Conservation (phyloP, 441 rosid species). For the Pelargonium fulgidum region DNA sequence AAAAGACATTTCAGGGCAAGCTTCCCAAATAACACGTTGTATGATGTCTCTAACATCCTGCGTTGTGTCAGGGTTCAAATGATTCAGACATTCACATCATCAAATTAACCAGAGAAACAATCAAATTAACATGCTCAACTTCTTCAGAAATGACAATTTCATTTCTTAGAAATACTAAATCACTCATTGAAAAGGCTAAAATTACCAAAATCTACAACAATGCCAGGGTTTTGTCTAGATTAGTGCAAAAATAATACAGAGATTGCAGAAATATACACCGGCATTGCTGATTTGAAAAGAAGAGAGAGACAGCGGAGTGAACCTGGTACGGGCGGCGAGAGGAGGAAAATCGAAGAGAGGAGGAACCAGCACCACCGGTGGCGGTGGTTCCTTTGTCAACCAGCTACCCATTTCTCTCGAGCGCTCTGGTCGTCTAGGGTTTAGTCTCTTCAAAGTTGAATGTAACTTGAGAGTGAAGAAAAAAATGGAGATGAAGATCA, state of each 20-base stretch:
- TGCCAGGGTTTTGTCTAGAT: too few relatives aligned
- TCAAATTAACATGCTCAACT: not conserved
- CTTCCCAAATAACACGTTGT: slow-evolving; percentile 72
- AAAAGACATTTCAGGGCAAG: slow-evolving; percentile 70
- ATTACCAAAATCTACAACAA: too few relatives aligned
- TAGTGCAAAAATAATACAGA: not conserved
- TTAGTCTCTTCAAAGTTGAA: not conserved
- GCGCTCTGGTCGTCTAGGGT: not conserved
- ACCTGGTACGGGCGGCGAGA: slow-evolving; percentile 79
- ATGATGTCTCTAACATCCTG: slow-evolving; percentile 89
- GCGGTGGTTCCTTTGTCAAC: slow-evolving; percentile 64
- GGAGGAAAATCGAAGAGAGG: slow-evolving; percentile 94
- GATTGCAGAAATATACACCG: not conserved
- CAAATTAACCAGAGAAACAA: not conserved
- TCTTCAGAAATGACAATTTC: not conserved
- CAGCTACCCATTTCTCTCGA: slow-evolving; percentile 51
- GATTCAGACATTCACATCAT: not conserved
- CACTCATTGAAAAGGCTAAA: not conserved
- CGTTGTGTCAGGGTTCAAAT: slow-evolving; percentile 15
- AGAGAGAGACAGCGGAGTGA: not conserved
- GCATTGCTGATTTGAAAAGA: too few relatives aligned
- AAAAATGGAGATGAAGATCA: too few relatives aligned
- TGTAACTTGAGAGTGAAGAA: too few relatives aligned
- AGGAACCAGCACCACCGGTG: slow-evolving; percentile 83
- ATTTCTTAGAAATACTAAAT: not conserved